These are phyloP conservation scores for Stentor roeselii DNA, from an alignment of 73 alveolate genomes.

Conservation along the genomic window DNA sequence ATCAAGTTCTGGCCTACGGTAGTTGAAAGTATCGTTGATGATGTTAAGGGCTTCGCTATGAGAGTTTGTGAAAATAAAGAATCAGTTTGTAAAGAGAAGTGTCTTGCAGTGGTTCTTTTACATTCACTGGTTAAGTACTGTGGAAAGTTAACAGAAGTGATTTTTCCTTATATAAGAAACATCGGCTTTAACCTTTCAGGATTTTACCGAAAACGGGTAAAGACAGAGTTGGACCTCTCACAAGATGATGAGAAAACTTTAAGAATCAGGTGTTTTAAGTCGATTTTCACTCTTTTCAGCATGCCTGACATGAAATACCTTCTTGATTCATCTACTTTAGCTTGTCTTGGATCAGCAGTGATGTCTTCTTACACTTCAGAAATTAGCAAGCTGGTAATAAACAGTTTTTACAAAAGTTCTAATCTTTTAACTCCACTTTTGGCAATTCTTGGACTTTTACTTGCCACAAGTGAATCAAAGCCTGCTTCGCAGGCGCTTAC, in stretches of 20 bases:
- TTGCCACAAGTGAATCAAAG: background rate
- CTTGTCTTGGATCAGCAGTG: background rate
- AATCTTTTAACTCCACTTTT: background rate
- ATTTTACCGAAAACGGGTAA: background rate
- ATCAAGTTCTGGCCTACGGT: too few species aligned
- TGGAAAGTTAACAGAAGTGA: background rate
- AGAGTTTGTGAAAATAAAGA: background rate
- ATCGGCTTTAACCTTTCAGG: background rate
- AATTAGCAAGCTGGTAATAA: background rate
- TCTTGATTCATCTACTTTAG: too few species aligned
- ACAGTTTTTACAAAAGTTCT: background rate
- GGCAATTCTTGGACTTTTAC: background rate
- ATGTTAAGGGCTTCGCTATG: too few species aligned
- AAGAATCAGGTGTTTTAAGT: background rate
- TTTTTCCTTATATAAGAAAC: background rate
- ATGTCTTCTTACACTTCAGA: background rate
- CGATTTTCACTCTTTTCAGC: background rate
- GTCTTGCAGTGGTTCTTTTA: background rate
- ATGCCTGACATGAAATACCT: background rate
- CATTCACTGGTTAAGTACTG: background rate
- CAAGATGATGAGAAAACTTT: background rate
- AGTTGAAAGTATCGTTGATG: too few species aligned
- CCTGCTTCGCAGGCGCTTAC: background rate
- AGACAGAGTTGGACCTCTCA: background rate
- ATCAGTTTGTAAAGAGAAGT: background rate